Base-by-base conservation (phyloP, 2,329 filamentous ascomycete species). In the Ustilaginoidea virens region DNA sequence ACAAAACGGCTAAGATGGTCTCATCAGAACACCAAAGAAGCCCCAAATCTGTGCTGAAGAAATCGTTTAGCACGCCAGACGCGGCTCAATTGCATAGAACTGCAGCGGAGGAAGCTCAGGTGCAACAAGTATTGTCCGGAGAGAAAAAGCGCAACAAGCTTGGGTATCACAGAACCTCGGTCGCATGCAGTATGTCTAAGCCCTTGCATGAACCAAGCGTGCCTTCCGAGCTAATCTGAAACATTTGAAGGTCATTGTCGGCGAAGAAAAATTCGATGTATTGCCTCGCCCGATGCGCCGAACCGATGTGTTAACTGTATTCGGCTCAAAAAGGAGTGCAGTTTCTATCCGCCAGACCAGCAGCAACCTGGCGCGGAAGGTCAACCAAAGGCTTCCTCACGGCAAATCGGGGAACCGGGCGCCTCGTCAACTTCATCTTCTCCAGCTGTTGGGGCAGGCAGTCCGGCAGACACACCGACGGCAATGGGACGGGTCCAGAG, bases 111-210 rank as follows among this genome's bases (percentile, higher is more conserved):
- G 44, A 45, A 12, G 30, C 38, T 14, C 38, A 46, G 15, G 25
- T 36, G 5, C 33, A 37, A 21, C 33, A 53, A 30, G 48, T 48
- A 15, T 42, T 53, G 17, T 40, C 55, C n/a, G 55, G 51, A 20
- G 66, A 71, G 34, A 71, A 66, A 52, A 65, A 60, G 35, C 74
- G 86, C 47, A 94, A 93, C 53, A 94, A 92, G 56, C 66, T 96
- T 36, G 87, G 87, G 22, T 96, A 96, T 50, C 87, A 94, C 58
- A 74, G 87, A 46, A 93, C 85, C 20, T 92, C 86, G 25, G 82
- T 94, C 43, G 90, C 87, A 42, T 96, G 87, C 61, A 80, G 87
- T 96, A 69, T 71, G 86, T 74, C 21, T 12, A 33, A 23, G 35
- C 31, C 20, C 12, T 10, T 18, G 10, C 18, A 8, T n/a, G n/a